Conservation (phyloP, 1,139 yeast genomes). For the Blastobotrys buckinghamii region DNA sequence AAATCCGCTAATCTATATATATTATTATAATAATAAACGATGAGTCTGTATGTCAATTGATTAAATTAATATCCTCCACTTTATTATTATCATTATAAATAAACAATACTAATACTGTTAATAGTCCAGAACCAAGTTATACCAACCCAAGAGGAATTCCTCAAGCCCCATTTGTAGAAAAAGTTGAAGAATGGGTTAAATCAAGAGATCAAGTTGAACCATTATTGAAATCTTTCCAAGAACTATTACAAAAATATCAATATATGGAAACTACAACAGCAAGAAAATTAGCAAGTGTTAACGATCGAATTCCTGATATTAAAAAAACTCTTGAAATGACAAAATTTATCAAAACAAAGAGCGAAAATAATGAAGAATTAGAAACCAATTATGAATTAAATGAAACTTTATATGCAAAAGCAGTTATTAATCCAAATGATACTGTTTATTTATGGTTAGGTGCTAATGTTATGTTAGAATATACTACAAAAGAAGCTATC, state of each 20-base stretch:
- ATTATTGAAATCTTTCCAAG: slow-evolving; percentile 66
- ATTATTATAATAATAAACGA: no score
- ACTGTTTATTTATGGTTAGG: slow-evolving; percentile 89
- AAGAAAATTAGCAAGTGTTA: slow-evolving; percentile 60
- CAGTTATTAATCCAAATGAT: slow-evolving; percentile 56
- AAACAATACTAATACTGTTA: not conserved
- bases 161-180: slow-evolving; percentile 88
- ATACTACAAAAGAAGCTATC: slow-evolving; percentile 83
- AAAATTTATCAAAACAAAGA: slow-evolving; percentile 47
- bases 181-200: slow-evolving; percentile 68
- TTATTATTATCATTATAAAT: not conserved
- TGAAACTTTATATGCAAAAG: slow-evolving; percentile 85
- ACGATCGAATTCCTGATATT: slow-evolving; percentile 82
- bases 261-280: slow-evolving; percentile 72
- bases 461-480: slow-evolving; percentile 96
- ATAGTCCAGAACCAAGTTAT: slow-evolving; percentile 17
- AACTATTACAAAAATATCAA: slow-evolving; percentile 72
- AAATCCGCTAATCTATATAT: no score
- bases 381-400: slow-evolving; percentile 82
- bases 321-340: slow-evolving; percentile 76
- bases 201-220: slow-evolving; percentile 66
- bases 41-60: no score
- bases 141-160: slow-evolving; percentile 91
- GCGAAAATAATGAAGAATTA: slow-evolving; percentile 41
- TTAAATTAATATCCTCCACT: no score